Percentiles rank a stretch among this genome's conserved stretches.
These are phyloP conservation scores for Penicillium chermesinum DNA, from an alignment of 495 filamentous ascomycete genomes.

Conservation along the genomic window DNA sequence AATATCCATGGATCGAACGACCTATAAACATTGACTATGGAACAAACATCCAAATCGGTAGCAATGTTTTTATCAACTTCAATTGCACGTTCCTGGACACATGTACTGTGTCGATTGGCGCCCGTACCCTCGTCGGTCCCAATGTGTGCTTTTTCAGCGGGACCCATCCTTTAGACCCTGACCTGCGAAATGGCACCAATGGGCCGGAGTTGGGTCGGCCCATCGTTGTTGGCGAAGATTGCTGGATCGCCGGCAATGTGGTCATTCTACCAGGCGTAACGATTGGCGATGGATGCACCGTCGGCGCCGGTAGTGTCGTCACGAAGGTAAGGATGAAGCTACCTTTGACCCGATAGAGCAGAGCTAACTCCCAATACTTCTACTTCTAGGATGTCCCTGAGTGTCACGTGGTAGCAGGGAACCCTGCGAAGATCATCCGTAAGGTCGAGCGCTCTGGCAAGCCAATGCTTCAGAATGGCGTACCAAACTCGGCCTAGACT, in stretches of 20 bases:
- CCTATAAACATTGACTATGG: conserved; percentile 75
- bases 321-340: conserved; percentile 68
- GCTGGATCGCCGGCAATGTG: conserved; percentile 82
- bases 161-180: conserved; percentile 72
- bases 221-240: conserved; percentile 78
- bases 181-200: conserved; percentile 62
- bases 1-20: conserved; percentile 64
- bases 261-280: conserved; percentile 72
- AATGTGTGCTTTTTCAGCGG: conserved; percentile 67
- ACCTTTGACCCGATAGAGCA: too few species aligned
- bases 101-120: conserved; percentile 69
- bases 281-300: conserved; percentile 68
- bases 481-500: too few species aligned
- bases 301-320: conserved; percentile 87
- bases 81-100: conserved; percentile 75
- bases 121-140: conserved; percentile 73
- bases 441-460: not conserved
- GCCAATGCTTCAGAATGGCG: not conserved
- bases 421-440: conserved; percentile 58
- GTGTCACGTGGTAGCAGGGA: conserved; percentile 60
- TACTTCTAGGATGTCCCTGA: conserved; percentile 53
- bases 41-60: conserved; percentile 62
- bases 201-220: conserved; percentile 74
- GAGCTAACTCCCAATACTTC: too few species aligned
- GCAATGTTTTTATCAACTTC: conserved; percentile 71